A percentile compares a stretch with the other conserved stretches of the same genome.
These are phyloP conservation scores for Schizothecium vesticola DNA, from an alignment of 495 filamentous ascomycete species.

Conservation along the genomic window DNA sequence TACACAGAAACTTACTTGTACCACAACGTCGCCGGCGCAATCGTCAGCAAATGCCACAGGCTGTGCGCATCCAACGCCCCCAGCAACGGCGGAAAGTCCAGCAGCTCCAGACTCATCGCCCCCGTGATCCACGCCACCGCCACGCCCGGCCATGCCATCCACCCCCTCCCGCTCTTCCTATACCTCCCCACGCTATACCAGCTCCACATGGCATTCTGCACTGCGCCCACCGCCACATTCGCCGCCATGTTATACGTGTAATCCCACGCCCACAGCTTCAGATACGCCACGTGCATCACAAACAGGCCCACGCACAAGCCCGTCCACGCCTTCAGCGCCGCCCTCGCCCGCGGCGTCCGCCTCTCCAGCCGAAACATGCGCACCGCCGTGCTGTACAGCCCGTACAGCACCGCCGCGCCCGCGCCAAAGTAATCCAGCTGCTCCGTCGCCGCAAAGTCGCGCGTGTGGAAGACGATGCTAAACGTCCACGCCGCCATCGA, in stretches of 20 bases:
- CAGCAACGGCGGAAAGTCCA: conserved; percentile 86
- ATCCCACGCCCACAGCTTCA: conserved; percentile 82
- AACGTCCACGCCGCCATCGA: conserved; percentile 80
- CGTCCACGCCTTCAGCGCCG: conserved; percentile 68
- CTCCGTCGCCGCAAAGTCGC: conserved; percentile 83
- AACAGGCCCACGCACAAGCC: conserved; percentile 65
- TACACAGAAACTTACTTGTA: conserved; percentile 69
- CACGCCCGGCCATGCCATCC: conserved; percentile 88
- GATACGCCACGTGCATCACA: conserved; percentile 71
- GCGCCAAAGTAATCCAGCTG: conserved; percentile 95
- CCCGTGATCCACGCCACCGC: conserved; percentile 88
- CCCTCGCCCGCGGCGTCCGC: conserved; percentile 49
- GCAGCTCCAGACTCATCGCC: conserved; percentile 90
- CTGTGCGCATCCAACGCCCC: conserved; percentile 89
- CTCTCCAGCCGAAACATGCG: conserved; percentile 77
- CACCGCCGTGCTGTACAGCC: conserved; percentile 76
- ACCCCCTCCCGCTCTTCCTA: conserved; percentile 58
- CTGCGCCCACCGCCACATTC: conserved; percentile 74
- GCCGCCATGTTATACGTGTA: conserved; percentile 97
- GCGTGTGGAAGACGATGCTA: conserved; percentile 82
- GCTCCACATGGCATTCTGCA: conserved; percentile 82
- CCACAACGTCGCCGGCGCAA: conserved; percentile 84
- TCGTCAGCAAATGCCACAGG: conserved; percentile 92
- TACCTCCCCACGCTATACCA: conserved; percentile 75
- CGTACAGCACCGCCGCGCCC: conserved; percentile 85